Evolutionary conservation across 345 rosid species (phyloP).

Genomic region (Citrus mangshanensis): DNA sequence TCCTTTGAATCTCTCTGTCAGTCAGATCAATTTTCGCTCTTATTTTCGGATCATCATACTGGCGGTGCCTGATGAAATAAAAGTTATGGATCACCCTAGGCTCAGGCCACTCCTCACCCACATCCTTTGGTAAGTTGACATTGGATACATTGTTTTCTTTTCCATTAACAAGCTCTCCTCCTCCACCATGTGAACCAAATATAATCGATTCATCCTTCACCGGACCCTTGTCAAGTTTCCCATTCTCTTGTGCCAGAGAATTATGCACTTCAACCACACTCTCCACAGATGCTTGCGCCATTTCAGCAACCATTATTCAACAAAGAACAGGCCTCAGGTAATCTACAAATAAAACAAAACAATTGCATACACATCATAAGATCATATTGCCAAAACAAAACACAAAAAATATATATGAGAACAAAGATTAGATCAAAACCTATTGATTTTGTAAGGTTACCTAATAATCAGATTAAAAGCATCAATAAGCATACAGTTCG

Average conservation of each 20-base stretch:
- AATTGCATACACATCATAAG: neutral
- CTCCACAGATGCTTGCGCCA: constrained; percentile 53
- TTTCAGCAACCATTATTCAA: constrained; percentile 69
- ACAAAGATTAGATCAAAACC: neutral
- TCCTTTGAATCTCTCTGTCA: constrained; percentile 53
- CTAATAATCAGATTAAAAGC: neutral
- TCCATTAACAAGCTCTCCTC: constrained; percentile 39
- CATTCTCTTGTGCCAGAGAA: constrained; percentile 35
- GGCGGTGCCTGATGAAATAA: constrained; percentile 55
- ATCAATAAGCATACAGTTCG: neutral
- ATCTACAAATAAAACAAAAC: neutral
- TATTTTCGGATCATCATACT: constrained; percentile 56
- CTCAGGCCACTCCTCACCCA: constrained; percentile 81
- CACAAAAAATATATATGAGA: neutral
- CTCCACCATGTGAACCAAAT: constrained; percentile 49
- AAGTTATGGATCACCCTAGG: constrained; percentile 56
- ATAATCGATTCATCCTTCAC: constrained; percentile 38
- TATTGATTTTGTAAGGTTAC: neutral
- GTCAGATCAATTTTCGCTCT: constrained; percentile 61
- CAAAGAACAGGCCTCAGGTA: constrained; percentile 18
- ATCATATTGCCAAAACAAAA: neutral
- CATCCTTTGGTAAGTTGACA: constrained; percentile 58
- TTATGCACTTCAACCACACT: constrained; percentile 36
- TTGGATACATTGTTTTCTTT: constrained; percentile 39
- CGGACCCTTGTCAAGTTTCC: constrained; percentile 43